These are phyloP conservation scores for Chlorella variabilis DNA, from an alignment of 163 green algal species.

Conservation along the genomic window DNA sequence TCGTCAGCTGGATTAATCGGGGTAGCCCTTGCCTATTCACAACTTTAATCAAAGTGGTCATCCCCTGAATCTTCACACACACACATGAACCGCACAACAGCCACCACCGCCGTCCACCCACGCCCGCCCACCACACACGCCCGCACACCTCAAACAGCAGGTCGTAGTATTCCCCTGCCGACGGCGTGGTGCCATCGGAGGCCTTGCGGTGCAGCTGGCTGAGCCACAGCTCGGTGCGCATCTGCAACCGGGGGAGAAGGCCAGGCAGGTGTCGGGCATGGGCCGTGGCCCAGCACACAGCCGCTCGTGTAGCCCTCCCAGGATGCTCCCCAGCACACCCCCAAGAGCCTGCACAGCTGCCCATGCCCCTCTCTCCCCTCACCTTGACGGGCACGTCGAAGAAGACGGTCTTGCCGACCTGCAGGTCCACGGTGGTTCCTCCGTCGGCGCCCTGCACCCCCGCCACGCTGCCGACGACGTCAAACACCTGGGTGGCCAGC, in stretches of 20 bases:
- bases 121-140: too few relatives aligned
- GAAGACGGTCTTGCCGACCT: conserved; percentile 45
- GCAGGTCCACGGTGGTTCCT: conserved; percentile 21
- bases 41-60: too few relatives aligned
- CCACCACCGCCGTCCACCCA: too few relatives aligned
- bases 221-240: conserved; percentile 56
- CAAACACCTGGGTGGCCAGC: conserved; percentile 40
- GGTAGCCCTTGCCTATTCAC: too few relatives aligned
- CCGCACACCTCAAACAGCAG: conserved; percentile 22
- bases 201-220: conserved; percentile 48
- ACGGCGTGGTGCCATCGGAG: not conserved
- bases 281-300: not conserved
- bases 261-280: not conserved
- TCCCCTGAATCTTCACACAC: too few relatives aligned
- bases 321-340: too few relatives aligned
- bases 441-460: not conserved
- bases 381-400: conserved; percentile 39
- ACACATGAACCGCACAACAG: too few relatives aligned
- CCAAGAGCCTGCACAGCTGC: not conserved
- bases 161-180: conserved; percentile 14
- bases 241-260: not conserved
- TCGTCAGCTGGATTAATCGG: too few relatives aligned
- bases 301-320: too few relatives aligned
- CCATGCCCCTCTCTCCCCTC: not conserved
- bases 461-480: conserved; percentile 14